These are phyloP conservation scores for Knoxia roxburghii DNA, from an alignment of 257 asterid species.

Conservation along the genomic window DNA sequence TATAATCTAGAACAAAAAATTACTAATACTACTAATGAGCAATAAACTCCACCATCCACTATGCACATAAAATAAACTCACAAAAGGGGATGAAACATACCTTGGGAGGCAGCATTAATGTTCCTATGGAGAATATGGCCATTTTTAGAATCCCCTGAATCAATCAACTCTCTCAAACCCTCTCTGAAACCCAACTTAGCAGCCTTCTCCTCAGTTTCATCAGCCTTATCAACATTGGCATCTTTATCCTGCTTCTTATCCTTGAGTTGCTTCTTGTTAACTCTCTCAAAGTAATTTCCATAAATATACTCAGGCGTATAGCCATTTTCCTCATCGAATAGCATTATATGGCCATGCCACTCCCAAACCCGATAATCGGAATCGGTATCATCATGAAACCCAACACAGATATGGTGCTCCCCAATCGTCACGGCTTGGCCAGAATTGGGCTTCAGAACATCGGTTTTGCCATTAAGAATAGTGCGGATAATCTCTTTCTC, in stretches of 20 bases:
- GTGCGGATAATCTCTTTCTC: constrained; percentile 75
- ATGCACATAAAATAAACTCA: neutral
- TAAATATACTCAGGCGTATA: constrained; percentile 84
- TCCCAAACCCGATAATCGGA: constrained; percentile 95
- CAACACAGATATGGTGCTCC: constrained; percentile 90
- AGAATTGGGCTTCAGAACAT: constrained; percentile 74
- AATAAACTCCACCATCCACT: neutral
- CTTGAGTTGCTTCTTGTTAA: constrained; percentile 29
- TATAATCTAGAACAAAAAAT: neutral
- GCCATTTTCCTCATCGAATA: constrained; percentile 90
- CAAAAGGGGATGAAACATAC: constrained; percentile 19
- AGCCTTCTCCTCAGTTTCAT: constrained; percentile 33
- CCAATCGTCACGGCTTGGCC: constrained; percentile 82
- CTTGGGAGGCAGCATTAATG: constrained; percentile 62
- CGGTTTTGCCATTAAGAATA: constrained; percentile 51
- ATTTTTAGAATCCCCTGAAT: constrained; percentile 35
- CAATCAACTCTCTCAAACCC: constrained; percentile 91
- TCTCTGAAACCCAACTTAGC: constrained; percentile 74
- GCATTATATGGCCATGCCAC: constrained; percentile 96
- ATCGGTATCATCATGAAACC: constrained; percentile 70
- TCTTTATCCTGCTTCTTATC: constrained; percentile 19
- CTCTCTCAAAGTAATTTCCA: constrained; percentile 85
- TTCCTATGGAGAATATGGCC: constrained; percentile 69
- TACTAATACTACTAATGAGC: too few species aligned
- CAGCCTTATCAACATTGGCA: constrained; percentile 25